phyloP scores from a whole-genome alignment of 2,329 filamentous ascomycete species.

The Verticillium klebahnii region DNA sequence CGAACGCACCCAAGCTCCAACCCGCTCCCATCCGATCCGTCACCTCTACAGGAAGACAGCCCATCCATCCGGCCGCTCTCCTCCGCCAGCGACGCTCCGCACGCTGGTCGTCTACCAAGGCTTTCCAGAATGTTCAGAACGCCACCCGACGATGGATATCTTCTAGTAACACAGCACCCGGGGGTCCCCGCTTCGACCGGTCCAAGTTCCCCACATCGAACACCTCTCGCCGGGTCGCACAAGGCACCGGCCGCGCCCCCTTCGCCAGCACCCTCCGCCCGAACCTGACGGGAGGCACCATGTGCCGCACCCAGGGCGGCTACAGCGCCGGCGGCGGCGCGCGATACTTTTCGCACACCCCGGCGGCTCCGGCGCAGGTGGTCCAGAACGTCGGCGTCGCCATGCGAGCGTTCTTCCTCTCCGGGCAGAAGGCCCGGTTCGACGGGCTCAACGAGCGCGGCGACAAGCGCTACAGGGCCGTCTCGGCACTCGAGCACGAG shows the following conservation, averaged over 20 bases:
- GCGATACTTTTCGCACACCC: conserved; percentile 86
- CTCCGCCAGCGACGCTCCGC: conserved; percentile 41
- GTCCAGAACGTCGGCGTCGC: conserved; percentile 94
- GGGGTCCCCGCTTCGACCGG: conserved; percentile 37
- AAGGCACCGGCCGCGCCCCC: conserved; percentile 70
- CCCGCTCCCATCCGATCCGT: conserved; percentile 36
- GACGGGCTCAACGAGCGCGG: conserved; percentile 72
- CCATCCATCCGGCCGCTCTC: conserved; percentile 46
- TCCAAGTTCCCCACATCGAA: conserved; percentile 44
- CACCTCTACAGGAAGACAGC: conserved; percentile 37
- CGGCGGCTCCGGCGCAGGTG: conserved; percentile 81
- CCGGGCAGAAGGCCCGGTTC: conserved; percentile 82
- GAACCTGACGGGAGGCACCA: conserved; percentile 82
- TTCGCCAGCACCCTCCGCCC: conserved; percentile 87
- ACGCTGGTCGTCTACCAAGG: conserved; percentile 44
- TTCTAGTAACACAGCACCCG: conserved; percentile 25
- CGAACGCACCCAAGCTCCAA: conserved; percentile 36
- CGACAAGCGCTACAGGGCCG: conserved; percentile 71
- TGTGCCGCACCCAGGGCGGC: conserved; percentile 84
- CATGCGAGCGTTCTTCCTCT: conserved; percentile 87
- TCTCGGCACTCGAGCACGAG: conserved; percentile 72
- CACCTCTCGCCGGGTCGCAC: conserved; percentile 47
- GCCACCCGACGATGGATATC: conserved; percentile 48
- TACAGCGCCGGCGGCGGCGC: conserved; percentile 72
- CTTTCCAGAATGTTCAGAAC: conserved; percentile 37